These are phyloP conservation scores for Limonium bicolor DNA, from an alignment of 148 eudicot species.

Conservation along the genomic window DNA sequence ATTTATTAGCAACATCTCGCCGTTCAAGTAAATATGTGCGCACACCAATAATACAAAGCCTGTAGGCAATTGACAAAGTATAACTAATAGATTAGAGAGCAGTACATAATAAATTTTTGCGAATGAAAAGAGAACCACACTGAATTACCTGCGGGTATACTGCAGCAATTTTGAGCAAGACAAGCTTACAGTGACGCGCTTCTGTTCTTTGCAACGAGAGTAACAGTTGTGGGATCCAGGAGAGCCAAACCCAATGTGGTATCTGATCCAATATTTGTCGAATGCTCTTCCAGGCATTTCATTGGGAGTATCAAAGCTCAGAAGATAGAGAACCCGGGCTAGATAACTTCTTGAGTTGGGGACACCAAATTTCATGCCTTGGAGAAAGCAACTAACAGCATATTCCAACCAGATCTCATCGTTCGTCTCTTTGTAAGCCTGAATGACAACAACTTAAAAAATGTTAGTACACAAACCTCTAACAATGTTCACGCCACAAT, in stretches of 20 bases:
- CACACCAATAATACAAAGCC: slow-evolving; percentile 98
- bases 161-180: slow-evolving; percentile 71
- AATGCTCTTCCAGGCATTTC: slow-evolving; percentile 89
- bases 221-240: slow-evolving; percentile 95
- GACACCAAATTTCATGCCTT: slow-evolving; percentile 88
- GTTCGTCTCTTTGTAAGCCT: slow-evolving; percentile 89
- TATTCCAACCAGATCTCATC: slow-evolving; percentile 97
- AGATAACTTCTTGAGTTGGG: slow-evolving; percentile 92
- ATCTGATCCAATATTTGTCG: slow-evolving; percentile 90
- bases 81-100: too few relatives aligned
- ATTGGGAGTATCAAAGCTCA: slow-evolving; percentile 88
- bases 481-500: slow-evolving; percentile 2
- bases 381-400: slow-evolving; percentile 95
- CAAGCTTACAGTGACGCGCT: slow-evolving; percentile 90
- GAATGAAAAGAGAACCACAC: neutral
- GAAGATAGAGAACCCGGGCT: slow-evolving; percentile 93
- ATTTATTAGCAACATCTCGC: too few relatives aligned
- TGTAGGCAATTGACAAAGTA: slow-evolving; percentile 6
- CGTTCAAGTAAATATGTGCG: slow-evolving; percentile 97
- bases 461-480: neutral
- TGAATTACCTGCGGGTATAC: slow-evolving; percentile 81
- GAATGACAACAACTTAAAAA: slow-evolving; percentile 7
- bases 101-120: too few relatives aligned
- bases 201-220: slow-evolving; percentile 91
- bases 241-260: slow-evolving; percentile 99